Conservation (phyloP, 805 yeast genomes). For the Saccharomycopsis schoenii region DNA sequence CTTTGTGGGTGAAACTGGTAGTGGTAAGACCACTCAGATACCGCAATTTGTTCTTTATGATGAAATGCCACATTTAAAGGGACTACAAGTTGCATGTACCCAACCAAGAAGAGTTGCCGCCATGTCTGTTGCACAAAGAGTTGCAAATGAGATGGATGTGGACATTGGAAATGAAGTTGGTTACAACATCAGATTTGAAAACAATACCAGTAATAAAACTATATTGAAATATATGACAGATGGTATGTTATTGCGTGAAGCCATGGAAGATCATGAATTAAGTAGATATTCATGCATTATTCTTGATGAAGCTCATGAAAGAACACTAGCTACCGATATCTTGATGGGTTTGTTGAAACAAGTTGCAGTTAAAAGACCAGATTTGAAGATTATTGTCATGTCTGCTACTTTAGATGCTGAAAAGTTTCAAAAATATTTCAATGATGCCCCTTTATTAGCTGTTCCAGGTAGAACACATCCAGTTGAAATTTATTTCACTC, state of each 20-base stretch:
- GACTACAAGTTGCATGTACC: conserved; percentile 64
- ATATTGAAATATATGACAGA: conserved; percentile 94
- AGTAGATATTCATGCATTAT: conserved; percentile 79
- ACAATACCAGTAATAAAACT: conserved; percentile 71
- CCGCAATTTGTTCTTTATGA: conserved; percentile 78
- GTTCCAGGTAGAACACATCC: conserved; percentile 98
- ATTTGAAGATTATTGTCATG: conserved; percentile 87
- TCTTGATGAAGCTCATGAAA: conserved; percentile 96
- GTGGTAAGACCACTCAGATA: conserved; percentile 97
- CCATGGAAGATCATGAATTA: conserved; percentile 90
- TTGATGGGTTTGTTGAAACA: conserved; percentile 90
- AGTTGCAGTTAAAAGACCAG: conserved; percentile 69
- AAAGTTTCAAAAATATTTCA: conserved; percentile 84
- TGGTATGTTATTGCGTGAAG: conserved; percentile 96
- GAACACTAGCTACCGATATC: conserved; percentile 94
- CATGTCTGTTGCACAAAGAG: conserved; percentile 96
- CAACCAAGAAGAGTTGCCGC: conserved; percentile 98
- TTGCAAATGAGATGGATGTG: conserved; percentile 96
- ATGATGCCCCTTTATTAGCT: conserved; percentile 85
- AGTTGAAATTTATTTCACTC: conserved; percentile 93
- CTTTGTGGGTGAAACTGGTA: conserved; percentile 98
- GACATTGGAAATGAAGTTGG: conserved; percentile 90
- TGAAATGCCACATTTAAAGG: conserved; percentile 80
- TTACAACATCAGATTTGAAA: conserved; percentile 89
- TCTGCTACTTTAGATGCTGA: conserved; percentile 97